These are phyloP conservation scores for Ascodesmis nigricans DNA, from an alignment of 495 filamentous ascomycete species.

Conservation along the genomic window DNA sequence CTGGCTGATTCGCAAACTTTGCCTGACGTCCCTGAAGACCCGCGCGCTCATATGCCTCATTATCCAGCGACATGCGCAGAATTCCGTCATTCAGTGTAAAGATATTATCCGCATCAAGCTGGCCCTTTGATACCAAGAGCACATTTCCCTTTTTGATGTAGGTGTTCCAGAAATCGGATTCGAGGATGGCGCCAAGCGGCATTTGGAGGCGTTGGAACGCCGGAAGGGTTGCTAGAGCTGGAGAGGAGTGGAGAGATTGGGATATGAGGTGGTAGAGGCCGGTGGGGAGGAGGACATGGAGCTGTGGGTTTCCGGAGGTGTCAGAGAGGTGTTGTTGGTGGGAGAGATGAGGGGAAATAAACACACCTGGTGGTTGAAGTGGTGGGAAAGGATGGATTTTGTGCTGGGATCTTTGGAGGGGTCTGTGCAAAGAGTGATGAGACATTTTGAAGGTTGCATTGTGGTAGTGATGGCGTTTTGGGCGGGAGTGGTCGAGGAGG, in stretches of 20 bases:
- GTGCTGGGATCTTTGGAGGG: conserved; percentile 55
- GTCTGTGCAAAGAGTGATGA: conserved; percentile 43
- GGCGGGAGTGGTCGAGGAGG: neutral
- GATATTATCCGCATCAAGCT: conserved; percentile 54
- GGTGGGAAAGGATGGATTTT: conserved; percentile 39
- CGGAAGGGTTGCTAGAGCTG: conserved; percentile 23
- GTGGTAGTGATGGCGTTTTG: conserved; percentile 9
- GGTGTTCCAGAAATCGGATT: conserved; percentile 58
- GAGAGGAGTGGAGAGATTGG: conserved; percentile 28
- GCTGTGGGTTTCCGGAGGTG: conserved; percentile 30
- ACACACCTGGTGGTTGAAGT: conserved; percentile 55
- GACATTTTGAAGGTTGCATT: conserved; percentile 40
- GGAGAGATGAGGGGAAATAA: no score
- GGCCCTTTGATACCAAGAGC: conserved; percentile 78
- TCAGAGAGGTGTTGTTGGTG: no score
- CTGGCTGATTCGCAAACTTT: conserved; percentile 13
- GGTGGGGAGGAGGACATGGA: conserved; percentile 53
- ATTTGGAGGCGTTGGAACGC: conserved; percentile 52
- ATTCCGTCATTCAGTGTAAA: conserved; percentile 55
- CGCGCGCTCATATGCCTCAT: conserved; percentile 63
- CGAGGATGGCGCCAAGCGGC: conserved; percentile 45
- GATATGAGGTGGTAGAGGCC: conserved; percentile 38
- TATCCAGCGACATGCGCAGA: conserved; percentile 57
- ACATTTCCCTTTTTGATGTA: conserved; percentile 79
- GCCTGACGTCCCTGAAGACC: conserved; percentile 55